Conservation (phyloP, 2,329 filamentous ascomycete genomes). For the Xylariaceae sp. region DNA sequence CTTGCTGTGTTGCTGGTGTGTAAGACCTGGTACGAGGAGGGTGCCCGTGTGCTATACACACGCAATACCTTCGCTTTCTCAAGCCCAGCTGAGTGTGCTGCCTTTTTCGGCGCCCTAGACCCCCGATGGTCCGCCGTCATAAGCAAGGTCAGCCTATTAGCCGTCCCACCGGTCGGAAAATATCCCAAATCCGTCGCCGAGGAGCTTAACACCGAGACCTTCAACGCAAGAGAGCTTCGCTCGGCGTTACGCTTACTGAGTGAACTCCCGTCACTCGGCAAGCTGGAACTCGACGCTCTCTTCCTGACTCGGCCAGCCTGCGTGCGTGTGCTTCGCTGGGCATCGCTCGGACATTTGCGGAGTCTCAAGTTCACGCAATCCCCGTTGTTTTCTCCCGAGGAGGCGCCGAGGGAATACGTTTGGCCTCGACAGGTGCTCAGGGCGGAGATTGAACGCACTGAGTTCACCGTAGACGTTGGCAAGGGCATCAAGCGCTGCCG, state of each 20-base stretch:
- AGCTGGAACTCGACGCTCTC: conserved; percentile 17
- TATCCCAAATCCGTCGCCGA: not conserved
- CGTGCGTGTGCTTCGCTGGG: conserved; percentile 3
- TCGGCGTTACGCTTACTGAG: conserved; percentile 3
- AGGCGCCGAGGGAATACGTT: conserved; percentile 7
- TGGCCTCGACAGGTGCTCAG: conserved; percentile 11
- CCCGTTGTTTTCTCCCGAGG: not conserved
- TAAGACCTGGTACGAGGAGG: conserved; percentile 18
- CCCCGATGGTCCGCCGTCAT: conserved; percentile 11
- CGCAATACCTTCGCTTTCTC: conserved; percentile 18
- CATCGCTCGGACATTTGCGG: conserved; percentile 8
- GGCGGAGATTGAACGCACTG: conserved; percentile 5
- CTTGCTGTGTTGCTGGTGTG: conserved; percentile 16
- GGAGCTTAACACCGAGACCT: not conserved
- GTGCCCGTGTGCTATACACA: conserved; percentile 15
- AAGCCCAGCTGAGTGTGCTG: conserved; percentile 8
- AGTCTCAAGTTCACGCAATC: conserved; percentile 12
- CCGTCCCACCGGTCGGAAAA: not conserved
- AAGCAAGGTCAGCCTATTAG: conserved; percentile 16
- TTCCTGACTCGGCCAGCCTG: conserved; percentile 5
- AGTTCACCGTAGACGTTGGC: conserved; percentile 7
- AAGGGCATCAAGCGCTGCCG: conserved; percentile 10
- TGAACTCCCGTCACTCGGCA: conserved; percentile 3
- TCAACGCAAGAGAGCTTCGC: not conserved
- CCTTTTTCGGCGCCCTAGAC: conserved; percentile 4